These are phyloP conservation scores for Ceratobasidium theobromae DNA, from an alignment of 1,284 basidiomycete genomes.

Conservation along the genomic window DNA sequence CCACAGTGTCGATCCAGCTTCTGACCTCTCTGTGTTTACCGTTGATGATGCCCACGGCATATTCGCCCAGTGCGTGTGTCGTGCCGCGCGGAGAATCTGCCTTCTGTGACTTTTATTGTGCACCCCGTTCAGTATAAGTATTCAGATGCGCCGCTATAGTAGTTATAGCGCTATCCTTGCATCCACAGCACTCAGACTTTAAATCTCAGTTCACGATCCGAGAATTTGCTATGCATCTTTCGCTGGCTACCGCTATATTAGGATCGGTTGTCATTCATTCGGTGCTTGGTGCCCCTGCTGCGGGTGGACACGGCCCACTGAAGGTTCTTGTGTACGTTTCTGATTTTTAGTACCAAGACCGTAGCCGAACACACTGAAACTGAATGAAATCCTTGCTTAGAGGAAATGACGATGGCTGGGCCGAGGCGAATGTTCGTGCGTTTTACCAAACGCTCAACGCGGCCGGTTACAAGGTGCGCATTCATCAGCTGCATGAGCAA, in stretches of 20 bases:
- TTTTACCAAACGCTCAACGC: constrained; percentile 47
- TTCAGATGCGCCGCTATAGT: neutral
- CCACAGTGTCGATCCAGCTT: too few species aligned
- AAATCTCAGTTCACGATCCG: too few species aligned
- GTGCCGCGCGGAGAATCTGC: too few species aligned
- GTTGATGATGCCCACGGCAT: too few species aligned
- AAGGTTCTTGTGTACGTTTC: constrained; percentile 22
- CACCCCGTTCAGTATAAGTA: too few species aligned
- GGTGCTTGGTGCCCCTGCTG: neutral
- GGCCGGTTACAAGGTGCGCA: constrained; percentile 49
- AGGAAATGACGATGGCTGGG: constrained; percentile 47
- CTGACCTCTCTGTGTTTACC: too few species aligned
- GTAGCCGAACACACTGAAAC: too few species aligned
- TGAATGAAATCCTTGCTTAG: neutral
- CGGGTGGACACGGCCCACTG: neutral
- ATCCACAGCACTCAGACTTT: too few species aligned
- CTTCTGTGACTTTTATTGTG: too few species aligned
- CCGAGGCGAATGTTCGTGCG: constrained; percentile 52
- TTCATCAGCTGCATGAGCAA: neutral
- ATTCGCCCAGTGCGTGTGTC: too few species aligned
- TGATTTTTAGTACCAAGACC: neutral
- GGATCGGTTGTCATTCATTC: neutral
- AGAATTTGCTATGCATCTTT: neutral
- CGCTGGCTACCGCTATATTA: neutral
- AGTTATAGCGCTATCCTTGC: neutral